Percentiles rank a stretch among this genome's conserved stretches.
These are phyloP conservation scores for Monilinia fructigena DNA, from an alignment of 2,329 filamentous ascomycete genomes.

Conservation along the genomic window DNA sequence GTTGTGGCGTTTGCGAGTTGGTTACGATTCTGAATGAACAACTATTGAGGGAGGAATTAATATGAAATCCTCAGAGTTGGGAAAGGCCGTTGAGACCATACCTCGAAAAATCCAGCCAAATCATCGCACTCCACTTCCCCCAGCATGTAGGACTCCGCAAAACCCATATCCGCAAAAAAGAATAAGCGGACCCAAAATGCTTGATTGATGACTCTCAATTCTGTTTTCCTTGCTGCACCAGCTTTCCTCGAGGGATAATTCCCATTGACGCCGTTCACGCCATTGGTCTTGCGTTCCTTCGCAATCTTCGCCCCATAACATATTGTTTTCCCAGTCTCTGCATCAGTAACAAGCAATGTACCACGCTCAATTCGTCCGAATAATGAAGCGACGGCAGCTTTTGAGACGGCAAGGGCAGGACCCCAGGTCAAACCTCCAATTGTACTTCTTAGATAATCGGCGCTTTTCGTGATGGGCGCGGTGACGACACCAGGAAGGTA, in stretches of 20 bases:
- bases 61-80: not conserved
- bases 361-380: slow-evolving; percentile 50
- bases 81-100: slow-evolving; percentile 35
- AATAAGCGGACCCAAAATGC: slow-evolving; percentile 69
- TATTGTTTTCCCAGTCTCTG: slow-evolving; percentile 45
- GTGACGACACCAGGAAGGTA: slow-evolving; percentile 43
- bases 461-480: slow-evolving; percentile 42
- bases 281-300: slow-evolving; percentile 40
- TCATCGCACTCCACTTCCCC: slow-evolving; percentile 67
- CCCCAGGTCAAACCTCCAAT: slow-evolving; percentile 48
- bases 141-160: slow-evolving; percentile 66
- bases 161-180: slow-evolving; percentile 73
- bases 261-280: slow-evolving; percentile 2
- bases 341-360: slow-evolving; percentile 50
- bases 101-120: slow-evolving; percentile 66
- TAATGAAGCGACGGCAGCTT: slow-evolving; percentile 47
- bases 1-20: slow-evolving; percentile 64
- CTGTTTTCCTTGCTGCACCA: slow-evolving; percentile 46
- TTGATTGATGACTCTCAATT: slow-evolving; percentile 62
- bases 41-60: slow-evolving; percentile 42
- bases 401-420: slow-evolving; percentile 43
- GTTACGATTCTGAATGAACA: slow-evolving; percentile 69
- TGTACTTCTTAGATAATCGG: slow-evolving; percentile 44
- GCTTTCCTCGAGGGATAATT: slow-evolving; percentile 42
- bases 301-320: slow-evolving; percentile 50